Base-by-base conservation (phyloP, 352 stramenopile genomes). In the Phytophthora syringae region DNA sequence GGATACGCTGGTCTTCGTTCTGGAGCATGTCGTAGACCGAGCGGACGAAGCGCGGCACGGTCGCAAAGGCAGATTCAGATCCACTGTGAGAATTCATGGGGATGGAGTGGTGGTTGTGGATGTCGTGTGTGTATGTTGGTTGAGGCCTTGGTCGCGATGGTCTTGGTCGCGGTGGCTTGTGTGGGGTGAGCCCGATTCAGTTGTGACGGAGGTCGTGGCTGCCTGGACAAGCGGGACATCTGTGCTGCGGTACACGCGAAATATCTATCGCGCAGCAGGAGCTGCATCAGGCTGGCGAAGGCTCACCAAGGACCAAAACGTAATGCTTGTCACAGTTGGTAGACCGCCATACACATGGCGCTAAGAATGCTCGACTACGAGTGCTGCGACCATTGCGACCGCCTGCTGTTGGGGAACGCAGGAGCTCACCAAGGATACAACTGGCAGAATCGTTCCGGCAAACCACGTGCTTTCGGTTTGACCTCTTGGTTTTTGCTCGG, bases 1-100 rank as follows among this genome's bases (percentile, higher is more conserved):
- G 39, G 54, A 87, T 82, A 40, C 60, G 51, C 28, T 71, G 52
- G 61, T 70, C 77, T 74, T 89, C 80, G 21, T 78, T 57, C 18
- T 86, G 70, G 18, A 89, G 77, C 67, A 88, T 90, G 64, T 85
- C 67, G 70, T 77, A 75, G 36, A 88, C 53, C 34, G 72, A 62
- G 32, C 66, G 69, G 4, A 90, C 71, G 58, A 90, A 90, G 16
- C 68, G 80, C 39, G 78, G 66, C 12, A 62, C 66, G 18, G 22
- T 48, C 25, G 59, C 27, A 44, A 30, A 37, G 18, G 30, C 27
- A n/a, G 36, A 6, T n/a, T 67, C 30, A 13, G 36, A 6, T 21
- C 63, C 30, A 13, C 24, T 30, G 15, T 30, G 7, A 20, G 24
- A 30, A 36, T 24, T 43, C 55, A 42, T 51, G 28, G 28, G 34